phyloP scores from a whole-genome alignment of 2,329 filamentous ascomycete genomes.

The Didymella pomorum region DNA sequence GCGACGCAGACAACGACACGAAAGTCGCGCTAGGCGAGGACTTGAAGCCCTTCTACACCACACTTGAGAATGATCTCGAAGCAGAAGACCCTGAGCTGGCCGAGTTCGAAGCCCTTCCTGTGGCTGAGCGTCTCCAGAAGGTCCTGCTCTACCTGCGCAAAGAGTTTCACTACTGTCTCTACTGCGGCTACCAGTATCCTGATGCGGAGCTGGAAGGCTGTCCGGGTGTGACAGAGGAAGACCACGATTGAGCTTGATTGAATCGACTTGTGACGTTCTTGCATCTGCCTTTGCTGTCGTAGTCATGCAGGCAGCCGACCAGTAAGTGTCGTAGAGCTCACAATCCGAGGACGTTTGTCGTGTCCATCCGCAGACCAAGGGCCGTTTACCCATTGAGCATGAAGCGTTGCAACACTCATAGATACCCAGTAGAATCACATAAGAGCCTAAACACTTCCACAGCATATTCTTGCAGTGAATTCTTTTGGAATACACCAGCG shows the following conservation, averaged over 20 bases:
- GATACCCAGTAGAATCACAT: conserved; percentile 6
- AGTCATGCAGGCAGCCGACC: neutral
- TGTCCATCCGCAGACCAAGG: neutral
- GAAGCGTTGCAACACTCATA: neutral
- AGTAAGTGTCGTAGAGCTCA: conserved; percentile 12
- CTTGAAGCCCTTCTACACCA: conserved; percentile 56
- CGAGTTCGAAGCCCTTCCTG: conserved; percentile 75
- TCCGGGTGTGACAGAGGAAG: conserved; percentile 86
- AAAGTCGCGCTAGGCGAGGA: conserved; percentile 71
- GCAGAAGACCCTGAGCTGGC: conserved; percentile 83
- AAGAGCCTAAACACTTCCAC: neutral
- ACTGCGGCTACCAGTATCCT: conserved; percentile 88
- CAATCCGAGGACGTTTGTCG: neutral
- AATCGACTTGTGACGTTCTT: neutral
- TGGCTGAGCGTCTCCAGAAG: conserved; percentile 70
- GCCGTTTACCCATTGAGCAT: neutral
- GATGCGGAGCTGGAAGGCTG: conserved; percentile 82
- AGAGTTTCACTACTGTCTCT: conserved; percentile 87
- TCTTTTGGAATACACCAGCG: neutral
- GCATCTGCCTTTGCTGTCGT: neutral
- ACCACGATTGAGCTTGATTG: conserved; percentile 65
- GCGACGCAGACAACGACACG: conserved; percentile 78
- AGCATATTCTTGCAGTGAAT: neutral
- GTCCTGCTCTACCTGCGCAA: conserved; percentile 75
- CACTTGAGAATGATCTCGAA: conserved; percentile 73